Evolutionary conservation across 1,284 basidiomycete species (phyloP), one percentile per base, ranked within the genome.

Genomic region (Ceratobasidium sp.): DNA sequence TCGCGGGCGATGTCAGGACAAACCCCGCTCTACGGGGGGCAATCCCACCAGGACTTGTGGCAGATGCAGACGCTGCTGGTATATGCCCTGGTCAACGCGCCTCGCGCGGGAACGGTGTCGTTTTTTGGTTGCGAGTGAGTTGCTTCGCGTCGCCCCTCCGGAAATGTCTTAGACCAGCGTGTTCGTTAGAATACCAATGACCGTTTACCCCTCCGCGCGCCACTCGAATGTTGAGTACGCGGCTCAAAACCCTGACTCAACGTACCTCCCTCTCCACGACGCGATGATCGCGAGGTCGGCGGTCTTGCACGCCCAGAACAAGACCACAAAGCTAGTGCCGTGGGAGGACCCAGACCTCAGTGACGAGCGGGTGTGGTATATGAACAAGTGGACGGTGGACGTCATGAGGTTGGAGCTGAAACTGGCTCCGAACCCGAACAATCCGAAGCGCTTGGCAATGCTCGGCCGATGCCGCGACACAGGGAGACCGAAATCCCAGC

Each of bases 81-180:
- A n/a, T 6, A 2, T 1, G 42, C n/a, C 2, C 5, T 3, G 3
- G 40, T 64, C n/a, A 23, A 38, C 4, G 46, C 40, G 7, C 62
- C 42, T 2, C n/a, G 38, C 40, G 15, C 26, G n/a, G 62, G 42
- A 1, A 1, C 6, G 3, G 23, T 64, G 20, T 5, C 13, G n/a
- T 64, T 64, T 15, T 46, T 23, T n/a, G 42, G 62, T 15, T 64
- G 62, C 40, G n/a, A 12, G 62, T 64, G 13, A 64, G 62, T 38
- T 2, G 10, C 44, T 46, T 15, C 44, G 44, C 17, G 10, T 13
- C 13, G 7, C 44, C 13, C 44, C 7, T 13, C 13, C 13, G 44
- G 44, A 46, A 46, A 6, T 46, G 6, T 13, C 44, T 46, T 46
- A 46, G 44, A 46, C 44, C n/a, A n/a, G n/a, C n/a, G n/a, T n/a